Evolutionary conservation across 1,284 basidiomycete species (phyloP), one percentile per base, ranked within the genome.

Genomic region (Leccinum angustisporum): DNA sequence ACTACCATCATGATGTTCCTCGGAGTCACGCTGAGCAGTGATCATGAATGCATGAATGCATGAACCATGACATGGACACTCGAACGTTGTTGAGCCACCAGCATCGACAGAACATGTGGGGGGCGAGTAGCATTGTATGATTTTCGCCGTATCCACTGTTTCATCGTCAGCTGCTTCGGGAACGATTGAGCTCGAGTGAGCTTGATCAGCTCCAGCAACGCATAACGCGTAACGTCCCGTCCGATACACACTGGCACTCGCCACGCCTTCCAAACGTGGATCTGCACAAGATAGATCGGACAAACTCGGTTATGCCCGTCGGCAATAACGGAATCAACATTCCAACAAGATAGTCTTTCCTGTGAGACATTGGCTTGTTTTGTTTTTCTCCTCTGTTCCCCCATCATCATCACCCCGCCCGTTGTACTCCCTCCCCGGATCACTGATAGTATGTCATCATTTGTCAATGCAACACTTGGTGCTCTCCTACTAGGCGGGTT

Each of bases 401-500:
- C 5, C 30, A 14, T 43, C 21, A 40, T 40, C 52, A 9, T 57
- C 53, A 7, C 46, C 55, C 27, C 36, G 3, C 40, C 25, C 4
- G 5, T 33, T 33, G n/a, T 34, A 11, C 40, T 36, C 30, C n/a
- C 16, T 54, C 54, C 34, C 48, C 5, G 7, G 27, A 14, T 8
- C 34, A 16, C 16, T 21, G 18, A 38, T 43, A 21, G 18, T 21
- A 70, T 69, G 61, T 11, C 60, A 33, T 25, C 31, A 52, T 52
- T 11, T 31, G 30, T 70, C 27, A 57, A 50, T 43, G 27, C 64
- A 33, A 82, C 81, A 3, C 75, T 75, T 38, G 81, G 81, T 14
- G 80, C 81, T 18, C 73, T 82, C 9, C 67, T 82, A 6, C 59
- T 80, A 5, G 81, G 81, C 16, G 78, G 76, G 36, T 71, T 82